Base-by-base conservation (phyloP, 305 asterid genomes). In the Solanum hybrid region DNA sequence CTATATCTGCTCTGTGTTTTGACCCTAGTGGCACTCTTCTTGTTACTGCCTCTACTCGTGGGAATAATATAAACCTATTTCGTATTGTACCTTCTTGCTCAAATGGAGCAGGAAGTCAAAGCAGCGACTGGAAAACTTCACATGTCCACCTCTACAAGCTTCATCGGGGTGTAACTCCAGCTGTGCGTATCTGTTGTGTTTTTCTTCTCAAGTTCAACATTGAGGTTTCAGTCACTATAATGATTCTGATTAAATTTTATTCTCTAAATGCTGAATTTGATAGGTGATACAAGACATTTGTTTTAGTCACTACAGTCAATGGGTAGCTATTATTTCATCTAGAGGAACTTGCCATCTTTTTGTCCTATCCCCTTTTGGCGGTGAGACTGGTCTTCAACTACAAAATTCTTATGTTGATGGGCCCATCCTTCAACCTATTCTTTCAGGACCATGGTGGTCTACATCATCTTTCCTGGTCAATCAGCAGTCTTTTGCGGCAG, bases 221-320 rank as follows among this genome's bases (percentile, higher is more conserved):
- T 86, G 78, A 86, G 38, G 32, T 61, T 86, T 86, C n/a, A 32
- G 57, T 86, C 78, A 22, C 39, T 85, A 61, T 61, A 86, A n/a
- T 61, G n/a, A 86, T 61, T 61, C 33, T 61, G 33, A 86, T 61
- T 57, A n/a, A 61, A 11, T 22, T 29, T 57, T 32, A 31, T 31
- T 33, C 22, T 65, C 45, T 61, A 61, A 86, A 22, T 22, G 8
- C 79, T 86, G 79, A 86, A 86, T 89, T 70, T 91, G 87, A 90
- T 94, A 98, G 99, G 96, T 98, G 80, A 98, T 98, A 92, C 99
- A 98, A 92, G 99, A 97, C 92, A 96, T 98, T 91, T 95, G 98
- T 93, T 97, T 98, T 93, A 95, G 99, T 93, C 94, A 94, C 83
- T 94, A 92, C 89, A 94, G 99, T 92, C 97, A 95, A 91, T 98